Evolutionary conservation across 2,329 filamentous ascomycete genomes (phyloP), one percentile per base, ranked within the genome.

Genomic region (Cercospora canescens): DNA sequence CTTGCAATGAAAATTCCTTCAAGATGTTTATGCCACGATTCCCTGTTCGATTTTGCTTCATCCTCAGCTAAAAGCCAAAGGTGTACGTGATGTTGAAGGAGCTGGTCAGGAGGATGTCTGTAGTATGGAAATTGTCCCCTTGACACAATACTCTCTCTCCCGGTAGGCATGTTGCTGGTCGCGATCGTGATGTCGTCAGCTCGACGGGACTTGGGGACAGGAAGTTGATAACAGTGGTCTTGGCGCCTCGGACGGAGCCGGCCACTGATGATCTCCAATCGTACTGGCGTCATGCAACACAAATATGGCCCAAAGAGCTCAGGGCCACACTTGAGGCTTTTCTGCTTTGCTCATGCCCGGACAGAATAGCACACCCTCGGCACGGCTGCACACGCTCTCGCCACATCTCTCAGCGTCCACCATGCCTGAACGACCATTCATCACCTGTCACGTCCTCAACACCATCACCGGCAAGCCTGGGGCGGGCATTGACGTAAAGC

Each of bases 391-490:
- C 11, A 39, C 63, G 5, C 66, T 71, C 7, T 45, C 63, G 4
- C 30, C 50, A 28, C 69, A 69, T 16, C 58, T 71, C 18, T n/a
- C 41, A 39, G 9, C 64, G 14, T 48, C 48, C 21, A 59, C 16
- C 60, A 67, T 73, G 72, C 66, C 73, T 41, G 48, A 67, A 59
- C 73, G 72, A 77, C 83, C 77, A 71, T 87, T 87, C 76, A 94
- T 95, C 75, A 94, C 92, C 78, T 94, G 91, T 83, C 92, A 95
- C 83, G 87, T 94, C 79, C 91, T 95, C 77, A 91, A 95, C 83
- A 94, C 91, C 11, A 86, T 88, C n/a, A 81, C 86, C 67, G 92
- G 92, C 75, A 85, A 85, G 64, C 92, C 92, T 24, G 92, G 87
- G 16, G 79, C 84, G 64, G 82, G 83, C 68, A 86, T 95, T 73